Evolutionary conservation across 768 basidiomycete genomes (phyloP).

Genomic region (Solioccasus polychromus): DNA sequence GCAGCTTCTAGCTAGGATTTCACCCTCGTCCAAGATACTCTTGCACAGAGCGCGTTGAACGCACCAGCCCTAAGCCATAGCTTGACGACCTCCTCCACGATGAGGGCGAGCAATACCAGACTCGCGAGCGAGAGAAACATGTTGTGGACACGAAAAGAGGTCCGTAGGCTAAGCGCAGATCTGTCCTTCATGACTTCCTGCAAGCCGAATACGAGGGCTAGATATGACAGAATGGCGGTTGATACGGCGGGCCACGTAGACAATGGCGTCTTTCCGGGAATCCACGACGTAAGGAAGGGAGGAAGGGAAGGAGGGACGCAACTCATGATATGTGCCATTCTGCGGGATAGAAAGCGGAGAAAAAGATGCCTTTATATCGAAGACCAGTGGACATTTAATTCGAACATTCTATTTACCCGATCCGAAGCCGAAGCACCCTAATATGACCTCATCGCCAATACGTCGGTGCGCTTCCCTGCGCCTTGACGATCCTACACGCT

Average conservation of each 20-base stretch:
- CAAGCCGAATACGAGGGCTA: constrained; percentile 79
- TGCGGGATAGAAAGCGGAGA: too few species aligned
- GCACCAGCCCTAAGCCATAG: constrained; percentile 67
- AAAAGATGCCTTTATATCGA: too few species aligned
- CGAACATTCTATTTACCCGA: too few species aligned
- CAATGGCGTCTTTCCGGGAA: constrained; percentile 73
- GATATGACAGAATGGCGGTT: constrained; percentile 69
- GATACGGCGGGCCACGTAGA: constrained; percentile 70
- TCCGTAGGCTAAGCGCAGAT: constrained; percentile 64
- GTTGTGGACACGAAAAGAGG: constrained; percentile 84
- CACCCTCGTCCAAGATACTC: constrained; percentile 80
- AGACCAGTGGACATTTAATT: too few species aligned
- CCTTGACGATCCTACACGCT: constrained; percentile 41
- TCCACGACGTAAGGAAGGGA: constrained; percentile 56
- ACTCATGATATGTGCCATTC: constrained; percentile 7
- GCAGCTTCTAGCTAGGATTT: constrained; percentile 26
- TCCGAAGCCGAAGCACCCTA: too few species aligned
- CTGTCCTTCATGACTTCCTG: constrained; percentile 79
- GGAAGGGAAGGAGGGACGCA: constrained; percentile 39
- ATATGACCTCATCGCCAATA: constrained; percentile 43
- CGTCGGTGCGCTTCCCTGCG: constrained; percentile 30
- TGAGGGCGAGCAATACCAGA: constrained; percentile 69
- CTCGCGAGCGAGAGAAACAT: constrained; percentile 81
- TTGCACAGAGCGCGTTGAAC: constrained; percentile 72
- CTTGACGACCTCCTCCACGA: constrained; percentile 83